Base-by-base conservation (phyloP, 1,284 basidiomycete species). In the Sphagnurus paluster region DNA sequence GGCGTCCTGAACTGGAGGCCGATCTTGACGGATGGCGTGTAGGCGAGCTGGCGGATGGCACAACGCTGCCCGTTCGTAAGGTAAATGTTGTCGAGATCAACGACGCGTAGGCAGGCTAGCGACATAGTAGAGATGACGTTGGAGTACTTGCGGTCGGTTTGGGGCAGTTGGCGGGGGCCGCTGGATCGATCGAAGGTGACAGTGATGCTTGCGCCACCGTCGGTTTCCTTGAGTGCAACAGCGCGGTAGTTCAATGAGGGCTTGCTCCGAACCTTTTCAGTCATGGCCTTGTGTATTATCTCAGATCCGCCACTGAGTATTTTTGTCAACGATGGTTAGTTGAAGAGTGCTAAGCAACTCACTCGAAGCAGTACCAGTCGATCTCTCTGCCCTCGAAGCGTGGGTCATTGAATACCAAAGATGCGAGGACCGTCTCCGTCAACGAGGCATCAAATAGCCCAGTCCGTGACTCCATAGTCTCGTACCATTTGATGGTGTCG, bases 111-210 rank as follows among this genome's bases (percentile, higher is more conserved):
- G 34, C 53, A 56, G 16, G 52, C 43, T 5, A 67, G 46, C 4
- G 65, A 55, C 20, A 64, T 44, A 13, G 65, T 65, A 21, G 57
- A 58, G 33, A 68, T 59, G 42, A 68, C 64, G 44, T 67, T 60
- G 17, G 52, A 50, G 45, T 58, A 65, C 30, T 53, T 53, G 34
- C 47, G 46, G 19, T 49, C 50, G 4, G 16, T 28, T n/a, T 48
- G 37, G 9, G 20, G n/a, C n/a, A 25, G 17, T 14, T 29, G 43
- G 8, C 42, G 43, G 17, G 50, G 53, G 10, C 45, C 38, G 1
- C 42, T 28, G 23, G 41, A 25, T 14, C 21, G 11, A 25, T 54
- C 46, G 35, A 50, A 37, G 4, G 35, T 46, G 38, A 47, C 42
- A 10, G 43, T 46, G 23, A 52, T 8, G 25, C 39, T 46, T 19